Evolutionary conservation across 164 flowering plant genomes (phyloP).

Genomic region (Stephania yunnanensis): DNA sequence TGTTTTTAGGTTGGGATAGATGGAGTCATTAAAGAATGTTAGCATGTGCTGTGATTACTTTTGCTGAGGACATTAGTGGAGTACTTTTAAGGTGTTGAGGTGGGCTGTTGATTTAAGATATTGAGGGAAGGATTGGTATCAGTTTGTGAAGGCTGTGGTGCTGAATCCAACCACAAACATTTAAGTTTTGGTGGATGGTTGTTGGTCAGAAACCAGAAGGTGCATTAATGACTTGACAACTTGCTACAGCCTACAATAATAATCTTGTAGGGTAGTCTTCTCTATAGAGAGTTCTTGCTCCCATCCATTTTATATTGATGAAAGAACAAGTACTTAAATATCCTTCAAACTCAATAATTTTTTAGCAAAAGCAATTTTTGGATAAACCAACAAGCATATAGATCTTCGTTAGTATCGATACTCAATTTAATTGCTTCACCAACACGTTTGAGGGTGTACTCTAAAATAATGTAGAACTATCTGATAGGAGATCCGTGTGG

Average conservation of each 20-base stretch:
- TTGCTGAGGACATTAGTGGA: neutral
- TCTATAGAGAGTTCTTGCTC: neutral
- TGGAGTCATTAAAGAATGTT: neutral
- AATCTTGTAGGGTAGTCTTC: neutral
- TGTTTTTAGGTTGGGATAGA: neutral
- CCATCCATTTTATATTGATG: too few relatives aligned
- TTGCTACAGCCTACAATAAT: constrained; percentile 1
- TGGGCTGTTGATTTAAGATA: neutral
- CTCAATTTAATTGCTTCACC: too few relatives aligned
- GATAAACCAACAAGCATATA: too few relatives aligned
- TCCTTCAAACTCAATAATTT: too few relatives aligned
- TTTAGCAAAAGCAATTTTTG: too few relatives aligned
- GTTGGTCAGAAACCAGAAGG: neutral
- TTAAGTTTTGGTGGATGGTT: constrained; percentile 1
- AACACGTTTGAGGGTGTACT: too few relatives aligned
- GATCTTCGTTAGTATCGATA: too few relatives aligned
- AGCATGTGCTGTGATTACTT: neutral
- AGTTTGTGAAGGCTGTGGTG: neutral
- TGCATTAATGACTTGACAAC: constrained; percentile 3
- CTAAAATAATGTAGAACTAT: too few relatives aligned
- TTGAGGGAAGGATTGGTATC: neutral
- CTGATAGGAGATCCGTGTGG: too few relatives aligned
- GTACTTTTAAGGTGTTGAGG: neutral
- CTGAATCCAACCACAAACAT: neutral
- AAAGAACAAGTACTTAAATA: too few relatives aligned